Evolutionary conservation across 179 eudicot species (phyloP).

Genomic region (Beta macrorhiza): DNA sequence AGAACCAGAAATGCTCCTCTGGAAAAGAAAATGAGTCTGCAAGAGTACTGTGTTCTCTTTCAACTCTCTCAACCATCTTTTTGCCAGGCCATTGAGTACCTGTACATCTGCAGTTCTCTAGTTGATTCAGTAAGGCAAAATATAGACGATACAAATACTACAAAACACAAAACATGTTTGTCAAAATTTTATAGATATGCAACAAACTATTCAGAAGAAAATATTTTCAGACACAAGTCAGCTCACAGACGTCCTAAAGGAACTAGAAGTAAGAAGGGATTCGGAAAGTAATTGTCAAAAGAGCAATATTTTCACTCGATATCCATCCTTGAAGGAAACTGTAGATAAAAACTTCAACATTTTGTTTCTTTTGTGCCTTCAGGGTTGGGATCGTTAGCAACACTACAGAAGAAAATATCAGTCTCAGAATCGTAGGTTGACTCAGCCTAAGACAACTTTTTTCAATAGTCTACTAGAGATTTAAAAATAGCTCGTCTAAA

Average conservation of each 20-base stretch:
- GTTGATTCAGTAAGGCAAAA: slow-evolving; percentile 3
- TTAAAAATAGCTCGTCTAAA: background rate
- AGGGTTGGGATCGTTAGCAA: background rate
- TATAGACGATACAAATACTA: slow-evolving; percentile 5
- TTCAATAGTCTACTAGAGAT: background rate
- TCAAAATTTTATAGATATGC: background rate
- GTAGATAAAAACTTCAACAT: background rate
- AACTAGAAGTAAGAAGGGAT: background rate
- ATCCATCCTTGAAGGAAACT: background rate
- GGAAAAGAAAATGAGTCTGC: slow-evolving; percentile 59
- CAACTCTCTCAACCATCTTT: slow-evolving; percentile 70
- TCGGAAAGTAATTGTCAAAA: background rate
- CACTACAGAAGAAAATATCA: background rate
- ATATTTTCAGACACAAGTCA: slow-evolving; percentile 10
- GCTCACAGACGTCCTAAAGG: background rate
- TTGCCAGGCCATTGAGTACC: slow-evolving; percentile 49
- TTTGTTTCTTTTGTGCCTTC: background rate
- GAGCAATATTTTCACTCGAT: slow-evolving; percentile 1
- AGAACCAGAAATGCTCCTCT: slow-evolving; percentile 43
- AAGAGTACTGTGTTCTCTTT: slow-evolving; percentile 43
- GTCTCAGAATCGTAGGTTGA: background rate
- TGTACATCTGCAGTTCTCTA: slow-evolving; percentile 50
- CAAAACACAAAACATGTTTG: background rate
- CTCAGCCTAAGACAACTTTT: background rate
- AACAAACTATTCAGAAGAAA: background rate